Conservation (phyloP, 768 basidiomycete species). For the Omphalotus guepiniiformis region DNA sequence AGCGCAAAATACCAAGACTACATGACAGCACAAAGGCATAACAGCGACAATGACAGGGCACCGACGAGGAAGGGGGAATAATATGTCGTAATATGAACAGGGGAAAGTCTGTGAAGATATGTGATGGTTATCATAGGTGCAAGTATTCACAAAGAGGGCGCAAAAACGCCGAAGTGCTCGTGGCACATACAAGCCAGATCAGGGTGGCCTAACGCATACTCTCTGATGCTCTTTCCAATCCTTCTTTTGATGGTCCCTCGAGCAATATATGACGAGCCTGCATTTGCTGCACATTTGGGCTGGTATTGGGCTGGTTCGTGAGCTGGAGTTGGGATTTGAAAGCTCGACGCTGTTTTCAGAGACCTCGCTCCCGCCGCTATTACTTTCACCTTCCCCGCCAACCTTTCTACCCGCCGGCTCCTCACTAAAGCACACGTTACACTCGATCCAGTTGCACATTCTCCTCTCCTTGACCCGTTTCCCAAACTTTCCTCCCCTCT, state of each 20-base stretch:
- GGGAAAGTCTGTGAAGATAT: too few species aligned
- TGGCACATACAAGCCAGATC: too few species aligned
- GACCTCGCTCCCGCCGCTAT: slow-evolving; percentile 35
- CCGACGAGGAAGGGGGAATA: too few species aligned
- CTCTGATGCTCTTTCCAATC: slow-evolving; percentile 79
- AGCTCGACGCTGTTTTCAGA: slow-evolving; percentile 40
- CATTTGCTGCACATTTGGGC: slow-evolving; percentile 75
- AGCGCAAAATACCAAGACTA: too few species aligned
- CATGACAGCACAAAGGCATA: too few species aligned
- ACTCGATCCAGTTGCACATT: slow-evolving; percentile 86
- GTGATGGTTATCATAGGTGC: too few species aligned
- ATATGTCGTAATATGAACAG: too few species aligned
- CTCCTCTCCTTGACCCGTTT: slow-evolving; percentile 49
- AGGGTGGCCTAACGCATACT: slow-evolving; percentile 54
- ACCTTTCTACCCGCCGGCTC: slow-evolving; percentile 20
- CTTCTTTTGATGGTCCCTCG: slow-evolving; percentile 65
- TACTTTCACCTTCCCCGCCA: slow-evolving; percentile 8
- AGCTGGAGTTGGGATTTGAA: background rate
- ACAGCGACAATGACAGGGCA: too few species aligned
- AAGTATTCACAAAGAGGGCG: too few species aligned
- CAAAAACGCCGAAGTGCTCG: too few species aligned
- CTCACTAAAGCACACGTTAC: slow-evolving; percentile 55
- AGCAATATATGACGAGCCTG: slow-evolving; percentile 75
- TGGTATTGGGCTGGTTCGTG: slow-evolving; percentile 9
- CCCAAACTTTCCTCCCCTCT: slow-evolving; percentile 46